These are phyloP conservation scores for Balamuthia mandrillaris DNA, from an alignment of 208 protist species.

Conservation along the genomic window DNA sequence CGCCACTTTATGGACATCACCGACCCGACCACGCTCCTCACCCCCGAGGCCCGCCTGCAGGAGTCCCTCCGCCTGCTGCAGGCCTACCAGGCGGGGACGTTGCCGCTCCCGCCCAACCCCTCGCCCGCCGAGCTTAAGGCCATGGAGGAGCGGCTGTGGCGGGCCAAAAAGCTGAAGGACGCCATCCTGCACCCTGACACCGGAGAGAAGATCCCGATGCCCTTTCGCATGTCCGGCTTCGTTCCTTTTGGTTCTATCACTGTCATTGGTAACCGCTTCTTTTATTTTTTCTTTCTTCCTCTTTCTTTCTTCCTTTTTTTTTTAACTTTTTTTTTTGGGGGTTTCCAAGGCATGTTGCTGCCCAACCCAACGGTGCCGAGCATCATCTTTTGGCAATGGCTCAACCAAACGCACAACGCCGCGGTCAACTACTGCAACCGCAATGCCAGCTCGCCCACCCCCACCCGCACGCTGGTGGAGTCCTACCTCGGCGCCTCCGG, in stretches of 20 bases:
- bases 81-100: slow-evolving; percentile 46
- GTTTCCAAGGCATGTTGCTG: too few relatives aligned
- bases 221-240: slow-evolving; percentile 85
- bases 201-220: slow-evolving; percentile 77
- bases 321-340: too few relatives aligned
- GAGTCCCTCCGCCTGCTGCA: too few relatives aligned
- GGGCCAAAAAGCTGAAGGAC: slow-evolving; percentile 65
- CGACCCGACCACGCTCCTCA: slow-evolving; percentile 65
- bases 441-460: slow-evolving; percentile 75
- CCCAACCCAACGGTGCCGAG: slow-evolving; percentile 67
- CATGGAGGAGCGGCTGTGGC: slow-evolving; percentile 76
- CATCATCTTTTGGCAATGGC: slow-evolving; percentile 84
- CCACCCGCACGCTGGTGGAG: slow-evolving; percentile 70
- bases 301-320: too few relatives aligned
- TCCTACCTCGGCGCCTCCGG: slow-evolving; percentile 33
- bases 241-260: slow-evolving; percentile 84
- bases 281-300: too few relatives aligned
- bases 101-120: not conserved
- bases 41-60: slow-evolving; percentile 74
- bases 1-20: slow-evolving; percentile 81
- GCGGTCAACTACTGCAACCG: slow-evolving; percentile 89
- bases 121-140: not conserved
- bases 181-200: slow-evolving; percentile 80
- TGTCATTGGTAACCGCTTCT: slow-evolving; percentile 80
- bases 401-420: slow-evolving; percentile 88